A percentile compares a stretch with the other conserved stretches of the same genome.
phyloP scores from a whole-genome alignment of 257 asterid species.

The Solanum chiquidenum region DNA sequence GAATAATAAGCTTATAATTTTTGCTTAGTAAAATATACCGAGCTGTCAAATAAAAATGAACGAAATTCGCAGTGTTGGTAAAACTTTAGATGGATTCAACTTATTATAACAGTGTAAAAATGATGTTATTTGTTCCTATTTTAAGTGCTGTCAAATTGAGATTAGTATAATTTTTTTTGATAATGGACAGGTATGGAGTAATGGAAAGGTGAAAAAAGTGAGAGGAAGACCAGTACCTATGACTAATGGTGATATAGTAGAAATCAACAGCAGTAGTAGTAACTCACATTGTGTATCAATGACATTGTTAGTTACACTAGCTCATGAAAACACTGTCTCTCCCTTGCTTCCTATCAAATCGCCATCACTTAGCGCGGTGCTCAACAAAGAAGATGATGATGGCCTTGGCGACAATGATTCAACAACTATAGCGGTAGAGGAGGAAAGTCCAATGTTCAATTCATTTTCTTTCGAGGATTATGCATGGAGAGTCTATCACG shows the following conservation, averaged over 20 bases:
- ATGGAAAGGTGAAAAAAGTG: slow-evolving; percentile 60
- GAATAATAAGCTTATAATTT: not conserved
- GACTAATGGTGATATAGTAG: not conserved
- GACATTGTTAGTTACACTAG: slow-evolving; percentile 54
- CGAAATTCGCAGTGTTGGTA: not conserved
- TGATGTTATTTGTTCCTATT: not conserved
- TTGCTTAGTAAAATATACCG: not conserved
- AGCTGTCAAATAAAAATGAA: not conserved
- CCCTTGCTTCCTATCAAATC: slow-evolving; percentile 27
- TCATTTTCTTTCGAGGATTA: slow-evolving; percentile 57
- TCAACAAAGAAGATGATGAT: slow-evolving; percentile 1
- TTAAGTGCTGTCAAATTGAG: not conserved
- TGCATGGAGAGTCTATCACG: slow-evolving; percentile 70
- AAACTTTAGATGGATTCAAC: not conserved
- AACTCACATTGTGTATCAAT: slow-evolving; percentile 17
- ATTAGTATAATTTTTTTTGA: not conserved
- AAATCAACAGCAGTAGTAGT: not conserved
- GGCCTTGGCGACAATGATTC: not conserved
- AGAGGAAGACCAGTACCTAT: slow-evolving; percentile 40
- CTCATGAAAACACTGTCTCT: slow-evolving; percentile 30
- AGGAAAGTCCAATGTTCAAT: slow-evolving; percentile 20
- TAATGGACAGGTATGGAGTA: slow-evolving; percentile 69
- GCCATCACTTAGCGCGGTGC: not conserved
- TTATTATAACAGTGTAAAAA: not conserved
- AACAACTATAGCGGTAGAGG: not conserved